Evolutionary conservation across 148 eudicot species (phyloP), one percentile per base, ranked within the genome.

Genomic region (Silene uniflora): DNA sequence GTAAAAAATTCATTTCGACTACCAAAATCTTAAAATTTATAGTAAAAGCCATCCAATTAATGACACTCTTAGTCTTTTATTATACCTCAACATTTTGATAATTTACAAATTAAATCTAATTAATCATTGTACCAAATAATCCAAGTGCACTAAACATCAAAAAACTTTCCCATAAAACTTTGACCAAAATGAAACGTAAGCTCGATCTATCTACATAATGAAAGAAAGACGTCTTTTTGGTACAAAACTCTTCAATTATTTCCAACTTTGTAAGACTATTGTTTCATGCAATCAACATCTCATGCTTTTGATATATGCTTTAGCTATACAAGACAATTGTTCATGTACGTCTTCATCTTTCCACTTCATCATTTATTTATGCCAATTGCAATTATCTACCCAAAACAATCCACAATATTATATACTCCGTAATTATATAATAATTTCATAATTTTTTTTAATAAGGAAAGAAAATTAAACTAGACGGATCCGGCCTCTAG

Each of bases 271-370:
- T 39, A 73, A 16, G 55, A 72, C 14, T 52, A 72, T 78, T 35
- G 44, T 55, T 72, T 72, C 44, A 67, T 54, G 47, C 80, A 78
- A 72, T 77, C 61, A 72, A 78, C 66, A 55, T 72, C 71, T 22
- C 22, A 2, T 77, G 49, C 69, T 77, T 76, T 76, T 59, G 27
- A 62, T 44, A 59, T 54, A 46, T 78, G 73, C 67, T 67, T 78
- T 65, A 23, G 29, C 67, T 6, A 78, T 58, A 73, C 42, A 66
- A 73, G 81, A 78, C 81, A 67, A 56, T 56, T 44, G 47, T 25
- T 32, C 66, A 35, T 24, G 76, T 73, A 35, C n/a, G 76, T 73
- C 81, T 54, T 65, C 68, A 55, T 73, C 68, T 19, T 67, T 39
- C 71, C 76, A 66, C 67, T 72, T 64, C 73, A 55, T 16, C 46